Evolutionary conservation across 148 eudicot genomes (phyloP), one percentile per base, ranked within the genome.

Genomic region (Fagopyrum tataricum): DNA sequence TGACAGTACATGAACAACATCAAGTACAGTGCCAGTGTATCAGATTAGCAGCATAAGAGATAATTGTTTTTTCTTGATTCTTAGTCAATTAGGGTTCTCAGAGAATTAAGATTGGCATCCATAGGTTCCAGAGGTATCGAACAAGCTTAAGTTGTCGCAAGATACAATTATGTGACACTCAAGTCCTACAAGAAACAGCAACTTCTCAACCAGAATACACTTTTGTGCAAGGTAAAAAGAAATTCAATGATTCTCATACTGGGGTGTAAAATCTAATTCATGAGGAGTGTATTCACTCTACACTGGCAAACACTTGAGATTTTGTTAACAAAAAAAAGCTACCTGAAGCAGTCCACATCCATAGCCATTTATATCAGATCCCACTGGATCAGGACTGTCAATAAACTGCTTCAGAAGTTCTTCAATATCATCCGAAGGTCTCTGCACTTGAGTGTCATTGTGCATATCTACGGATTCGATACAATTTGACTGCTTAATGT

Each of bases 351-450:
- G 55, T 1, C 83, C 70, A 76, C 62, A 52, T 13, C 20, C 83
- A 75, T 51, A 58, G 64, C 74, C 77, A 44, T 39, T 77, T 69
- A 74, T 64, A 44, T 55, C 71, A 10, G 86, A 78, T 44, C 67
- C 81, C 72, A 44, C 71, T 47, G 73, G 47, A 42, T 74, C 68
- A 44, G 81, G 75, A 31, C 82, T 86, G 46, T 79, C 77, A 12
- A 75, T 77, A 10, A 79, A 37, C 21, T 26, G 52, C 72, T 82
- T 85, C 84, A 86, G 13, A 67, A 88, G 68, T 77, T 82, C 92
- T 66, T 79, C 90, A 74, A 87, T 80, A 55, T 79, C 84, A 70
- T 73, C 74, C 48, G 73, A 47, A 40, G 74, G 53, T 17, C 73
- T 6, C 76, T 77, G 72, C 20, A 64, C 74, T 55, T 78, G 76